A percentile compares a stretch with the other conserved stretches of the same genome.
phyloP scores from a whole-genome alignment of 768 basidiomycete species.

The Rhodotorula graminis region DNA sequence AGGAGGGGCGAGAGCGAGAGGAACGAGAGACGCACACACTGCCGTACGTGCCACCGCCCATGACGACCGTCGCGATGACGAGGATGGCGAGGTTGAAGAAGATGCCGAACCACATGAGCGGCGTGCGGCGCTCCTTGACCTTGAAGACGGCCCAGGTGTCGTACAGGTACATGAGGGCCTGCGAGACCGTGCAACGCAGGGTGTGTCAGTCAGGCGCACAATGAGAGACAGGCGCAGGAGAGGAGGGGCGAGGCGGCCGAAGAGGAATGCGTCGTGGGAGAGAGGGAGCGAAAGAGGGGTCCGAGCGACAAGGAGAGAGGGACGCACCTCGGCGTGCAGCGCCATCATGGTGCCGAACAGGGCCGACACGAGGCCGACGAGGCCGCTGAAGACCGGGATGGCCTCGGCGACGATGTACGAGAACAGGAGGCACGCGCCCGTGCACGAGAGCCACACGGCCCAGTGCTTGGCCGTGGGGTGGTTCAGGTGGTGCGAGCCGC shows the following conservation, averaged over 20 bases:
- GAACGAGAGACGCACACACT: neutral
- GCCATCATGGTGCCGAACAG: constrained; percentile 38
- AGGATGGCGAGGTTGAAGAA: constrained; percentile 30
- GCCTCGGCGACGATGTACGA: constrained; percentile 39
- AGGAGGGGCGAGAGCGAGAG: neutral
- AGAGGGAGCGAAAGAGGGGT: neutral
- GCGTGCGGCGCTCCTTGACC: neutral
- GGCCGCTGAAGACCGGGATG: constrained; percentile 16
- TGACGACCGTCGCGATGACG: constrained; percentile 35
- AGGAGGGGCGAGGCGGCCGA: neutral
- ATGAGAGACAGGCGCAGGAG: too few relatives aligned
- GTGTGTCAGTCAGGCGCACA: constrained; percentile 7
- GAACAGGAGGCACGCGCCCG: constrained; percentile 20
- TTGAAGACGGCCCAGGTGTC: neutral
- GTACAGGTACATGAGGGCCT: constrained; percentile 32
- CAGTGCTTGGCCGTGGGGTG: constrained; percentile 34
- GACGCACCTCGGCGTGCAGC: constrained; percentile 15
- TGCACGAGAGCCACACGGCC: constrained; percentile 33
- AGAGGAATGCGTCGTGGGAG: too few relatives aligned
- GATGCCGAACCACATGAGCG: neutral
- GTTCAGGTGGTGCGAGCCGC: constrained; percentile 37
- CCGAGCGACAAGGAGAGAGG: neutral
- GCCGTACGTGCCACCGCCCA: constrained; percentile 36
- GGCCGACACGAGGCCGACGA: constrained; percentile 38
- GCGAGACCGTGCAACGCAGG: neutral